Percentiles rank a stretch among this genome's conserved stretches.
Evolutionary conservation across 2,329 filamentous ascomycete genomes (phyloP).

Genomic region (Trichoderma cornu-damae): DNA sequence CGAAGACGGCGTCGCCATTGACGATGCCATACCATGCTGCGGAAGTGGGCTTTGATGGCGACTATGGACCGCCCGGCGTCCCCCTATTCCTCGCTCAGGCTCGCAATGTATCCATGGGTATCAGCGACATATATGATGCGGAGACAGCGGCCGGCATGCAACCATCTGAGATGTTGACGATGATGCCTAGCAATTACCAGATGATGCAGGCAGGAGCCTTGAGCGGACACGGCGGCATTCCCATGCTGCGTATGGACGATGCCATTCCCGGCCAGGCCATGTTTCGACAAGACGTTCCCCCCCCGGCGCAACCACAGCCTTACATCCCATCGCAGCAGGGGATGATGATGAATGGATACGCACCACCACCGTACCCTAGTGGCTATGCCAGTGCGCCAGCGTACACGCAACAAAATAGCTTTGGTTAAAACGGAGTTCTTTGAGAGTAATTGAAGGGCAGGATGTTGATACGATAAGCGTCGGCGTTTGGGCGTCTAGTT

Average conservation of each 20-base stretch:
- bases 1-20: slow-evolving; percentile 9
- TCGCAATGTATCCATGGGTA: slow-evolving; percentile 21
- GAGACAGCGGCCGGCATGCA: slow-evolving; percentile 24
- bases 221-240: slow-evolving; percentile 13
- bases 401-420: slow-evolving; percentile 21
- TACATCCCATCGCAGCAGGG: slow-evolving; percentile 24
- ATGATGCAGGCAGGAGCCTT: slow-evolving; percentile 10
- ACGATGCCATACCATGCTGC: slow-evolving; percentile 10
- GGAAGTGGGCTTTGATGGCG: slow-evolving; percentile 21
- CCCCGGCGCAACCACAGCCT: slow-evolving; percentile 2
- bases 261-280: slow-evolving; percentile 19
- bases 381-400: slow-evolving; percentile 16
- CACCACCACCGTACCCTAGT: slow-evolving; percentile 20
- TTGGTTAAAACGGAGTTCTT: background rate
- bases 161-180: slow-evolving; percentile 20
- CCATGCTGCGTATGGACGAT: slow-evolving; percentile 21
- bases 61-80: slow-evolving; percentile 26
- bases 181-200: slow-evolving; percentile 20
- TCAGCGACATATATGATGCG: slow-evolving; percentile 23
- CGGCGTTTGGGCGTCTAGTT: slow-evolving; percentile 10
- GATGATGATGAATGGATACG: slow-evolving; percentile 23
- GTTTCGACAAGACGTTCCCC: slow-evolving; percentile 23
- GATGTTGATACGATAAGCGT: slow-evolving; percentile 3
- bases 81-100: slow-evolving; percentile 29
- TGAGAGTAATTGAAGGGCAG: background rate